These are phyloP conservation scores for Aspergillus awamori DNA, from an alignment of 2,329 filamentous ascomycete species.

Conservation along the genomic window DNA sequence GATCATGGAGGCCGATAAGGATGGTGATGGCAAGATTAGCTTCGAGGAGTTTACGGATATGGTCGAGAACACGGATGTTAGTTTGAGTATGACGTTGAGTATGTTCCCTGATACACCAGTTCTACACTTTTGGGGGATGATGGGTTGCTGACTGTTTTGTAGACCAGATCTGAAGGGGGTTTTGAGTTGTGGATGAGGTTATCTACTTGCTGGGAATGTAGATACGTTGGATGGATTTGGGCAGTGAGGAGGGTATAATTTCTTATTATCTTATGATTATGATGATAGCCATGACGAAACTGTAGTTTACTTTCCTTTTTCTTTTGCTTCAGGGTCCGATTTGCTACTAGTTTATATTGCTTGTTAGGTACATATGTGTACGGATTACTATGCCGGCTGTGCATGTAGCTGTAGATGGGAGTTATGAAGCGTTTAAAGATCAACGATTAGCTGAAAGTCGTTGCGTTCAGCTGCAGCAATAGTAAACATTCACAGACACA, in stretches of 20 bases:
- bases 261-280: not conserved
- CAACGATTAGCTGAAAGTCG: too few species aligned
- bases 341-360: not conserved
- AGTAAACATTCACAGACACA: too few species aligned
- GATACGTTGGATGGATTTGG: not conserved
- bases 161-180: conserved; percentile 2
- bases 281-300: not conserved
- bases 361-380: too few species aligned
- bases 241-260: not conserved
- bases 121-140: too few species aligned
- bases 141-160: not conserved
- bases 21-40: conserved; percentile 96
- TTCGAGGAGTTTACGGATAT: conserved; percentile 99
- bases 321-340: not conserved
- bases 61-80: conserved; percentile 88
- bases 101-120: conserved; percentile 31
- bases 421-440: too few species aligned
- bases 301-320: not conserved
- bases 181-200: not conserved
- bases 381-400: too few species aligned
- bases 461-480: too few species aligned
- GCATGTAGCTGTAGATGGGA: too few species aligned
- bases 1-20: conserved; percentile 98
- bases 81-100: conserved; percentile 70
- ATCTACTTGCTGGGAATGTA: not conserved